phyloP scores from a whole-genome alignment of 2,329 filamentous ascomycete species.

The Beauveria asiatica region DNA sequence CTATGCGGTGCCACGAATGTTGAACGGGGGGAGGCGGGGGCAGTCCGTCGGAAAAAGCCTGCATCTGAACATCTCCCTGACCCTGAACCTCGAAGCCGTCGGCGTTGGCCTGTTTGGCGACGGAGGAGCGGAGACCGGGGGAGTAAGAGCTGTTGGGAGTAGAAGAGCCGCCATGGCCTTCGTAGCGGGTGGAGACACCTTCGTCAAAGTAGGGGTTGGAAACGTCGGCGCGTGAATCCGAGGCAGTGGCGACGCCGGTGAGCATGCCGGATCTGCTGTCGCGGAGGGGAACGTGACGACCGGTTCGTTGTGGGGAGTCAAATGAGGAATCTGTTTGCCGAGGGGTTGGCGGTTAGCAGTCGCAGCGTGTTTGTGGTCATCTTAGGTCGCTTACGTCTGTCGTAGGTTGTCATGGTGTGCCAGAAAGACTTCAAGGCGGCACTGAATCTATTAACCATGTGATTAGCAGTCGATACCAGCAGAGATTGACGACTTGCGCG shows the following conservation, averaged over 20 bases:
- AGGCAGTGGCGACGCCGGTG: conserved; percentile 80
- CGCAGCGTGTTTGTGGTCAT: not conserved
- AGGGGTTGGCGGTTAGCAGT: conserved; percentile 15
- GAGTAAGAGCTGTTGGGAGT: conserved; percentile 71
- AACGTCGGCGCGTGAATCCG: conserved; percentile 81
- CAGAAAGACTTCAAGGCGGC: conserved; percentile 82
- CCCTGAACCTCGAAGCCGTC: conserved; percentile 63
- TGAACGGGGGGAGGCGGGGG: conserved; percentile 79
- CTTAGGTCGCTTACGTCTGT: conserved; percentile 46
- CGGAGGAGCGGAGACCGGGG: conserved; percentile 75
- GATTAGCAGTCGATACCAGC: not conserved
- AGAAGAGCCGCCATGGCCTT: conserved; percentile 35
- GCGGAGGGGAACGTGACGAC: conserved; percentile 79
- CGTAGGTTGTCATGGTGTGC: conserved; percentile 77
- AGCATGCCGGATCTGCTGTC: conserved; percentile 74
- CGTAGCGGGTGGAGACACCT: conserved; percentile 40
- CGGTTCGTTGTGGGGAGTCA: conserved; percentile 88
- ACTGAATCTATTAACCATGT: conserved; percentile 43
- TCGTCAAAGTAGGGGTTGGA: conserved; percentile 73
- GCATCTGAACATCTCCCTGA: conserved; percentile 87
- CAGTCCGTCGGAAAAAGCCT: conserved; percentile 84
- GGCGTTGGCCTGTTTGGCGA: conserved; percentile 54
- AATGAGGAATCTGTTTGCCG: conserved; percentile 66
- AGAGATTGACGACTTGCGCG: not conserved
- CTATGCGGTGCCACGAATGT: conserved; percentile 92